Conservation (phyloP, 2,329 filamentous ascomycete genomes). For the Penicillium sp. region DNA sequence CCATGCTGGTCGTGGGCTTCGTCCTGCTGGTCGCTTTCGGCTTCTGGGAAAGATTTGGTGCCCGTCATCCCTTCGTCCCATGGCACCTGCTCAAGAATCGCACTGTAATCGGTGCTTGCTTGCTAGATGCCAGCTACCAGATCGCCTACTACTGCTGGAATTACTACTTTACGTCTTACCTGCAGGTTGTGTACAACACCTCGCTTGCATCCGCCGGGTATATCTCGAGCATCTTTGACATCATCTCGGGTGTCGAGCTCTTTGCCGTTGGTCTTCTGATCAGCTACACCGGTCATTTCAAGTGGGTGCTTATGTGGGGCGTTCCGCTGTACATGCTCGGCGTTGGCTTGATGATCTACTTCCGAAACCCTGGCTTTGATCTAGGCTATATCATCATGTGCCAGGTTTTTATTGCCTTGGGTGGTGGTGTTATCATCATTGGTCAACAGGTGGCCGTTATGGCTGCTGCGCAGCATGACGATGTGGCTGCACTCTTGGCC, state of each 20-base stretch:
- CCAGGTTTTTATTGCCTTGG: slow-evolving; percentile 58
- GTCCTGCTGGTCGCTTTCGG: slow-evolving; percentile 53
- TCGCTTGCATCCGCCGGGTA: slow-evolving; percentile 34
- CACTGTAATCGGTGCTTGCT: slow-evolving; percentile 28
- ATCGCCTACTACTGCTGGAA: slow-evolving; percentile 32
- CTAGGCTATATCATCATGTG: slow-evolving; percentile 58
- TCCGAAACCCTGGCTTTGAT: slow-evolving; percentile 46
- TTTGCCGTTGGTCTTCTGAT: slow-evolving; percentile 54
- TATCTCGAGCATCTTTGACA: slow-evolving; percentile 52
- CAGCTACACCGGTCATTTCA: slow-evolving; percentile 52
- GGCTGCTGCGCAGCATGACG: slow-evolving; percentile 53
- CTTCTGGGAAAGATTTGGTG: slow-evolving; percentile 53
- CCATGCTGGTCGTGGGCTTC: slow-evolving; percentile 53
- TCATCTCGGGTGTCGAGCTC: slow-evolving; percentile 54
- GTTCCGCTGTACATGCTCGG: slow-evolving; percentile 55
- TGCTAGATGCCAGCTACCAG: slow-evolving; percentile 29
- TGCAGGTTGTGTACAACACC: slow-evolving; percentile 29
- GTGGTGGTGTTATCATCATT: slow-evolving; percentile 53
- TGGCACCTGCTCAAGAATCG: slow-evolving; percentile 43
- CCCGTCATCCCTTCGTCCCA: slow-evolving; percentile 56
- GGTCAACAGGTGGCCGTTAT: slow-evolving; percentile 56
- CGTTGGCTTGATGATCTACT: slow-evolving; percentile 56
- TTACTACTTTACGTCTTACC: slow-evolving; percentile 28
- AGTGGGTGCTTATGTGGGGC: slow-evolving; percentile 52
- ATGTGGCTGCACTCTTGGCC: slow-evolving; percentile 56